A percentile compares a stretch with the other conserved stretches of the same genome.
Evolutionary conservation across 208 protist genomes (phyloP).

Genomic region (Leishmania lainsoni): DNA sequence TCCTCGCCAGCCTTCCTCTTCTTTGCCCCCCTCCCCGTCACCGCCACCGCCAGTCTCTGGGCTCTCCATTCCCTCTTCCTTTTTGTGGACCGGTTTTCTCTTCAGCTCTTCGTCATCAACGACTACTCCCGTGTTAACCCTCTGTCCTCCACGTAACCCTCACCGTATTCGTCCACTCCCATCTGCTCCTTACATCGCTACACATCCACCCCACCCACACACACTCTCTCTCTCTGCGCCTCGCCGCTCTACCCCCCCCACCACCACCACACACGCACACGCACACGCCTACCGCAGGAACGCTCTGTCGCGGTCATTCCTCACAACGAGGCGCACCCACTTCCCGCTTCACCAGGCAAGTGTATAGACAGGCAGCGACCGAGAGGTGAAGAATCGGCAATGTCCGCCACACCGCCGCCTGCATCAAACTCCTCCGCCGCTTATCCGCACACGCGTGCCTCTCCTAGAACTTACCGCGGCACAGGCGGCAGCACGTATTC

Average conservation of each 20-base stretch:
- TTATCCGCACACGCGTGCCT: background rate
- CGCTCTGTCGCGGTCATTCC: background rate
- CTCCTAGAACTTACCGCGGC: background rate
- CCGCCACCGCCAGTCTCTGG: background rate
- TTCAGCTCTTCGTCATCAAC: no score
- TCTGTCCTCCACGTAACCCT: background rate
- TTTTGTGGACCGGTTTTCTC: no score
- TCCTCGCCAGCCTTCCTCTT: background rate
- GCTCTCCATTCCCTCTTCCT: no score
- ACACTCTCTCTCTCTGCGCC: background rate
- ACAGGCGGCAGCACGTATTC: background rate
- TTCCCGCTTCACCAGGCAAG: background rate
- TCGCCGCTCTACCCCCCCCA: background rate
- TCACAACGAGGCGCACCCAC: background rate
- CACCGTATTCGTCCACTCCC: background rate
- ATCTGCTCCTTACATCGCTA: background rate
- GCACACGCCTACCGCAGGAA: background rate
- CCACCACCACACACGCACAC: background rate
- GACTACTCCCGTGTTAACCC: background rate
- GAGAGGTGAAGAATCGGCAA: background rate
- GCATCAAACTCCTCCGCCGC: background rate
- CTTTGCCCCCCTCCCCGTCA: background rate
- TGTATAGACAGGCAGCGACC: background rate
- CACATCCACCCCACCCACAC: background rate
- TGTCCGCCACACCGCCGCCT: conserved; percentile 18